A percentile compares a stretch with the other conserved stretches of the same genome.
These are phyloP conservation scores for Sutorius eximius DNA, from an alignment of 1,284 basidiomycete species.

Conservation along the genomic window DNA sequence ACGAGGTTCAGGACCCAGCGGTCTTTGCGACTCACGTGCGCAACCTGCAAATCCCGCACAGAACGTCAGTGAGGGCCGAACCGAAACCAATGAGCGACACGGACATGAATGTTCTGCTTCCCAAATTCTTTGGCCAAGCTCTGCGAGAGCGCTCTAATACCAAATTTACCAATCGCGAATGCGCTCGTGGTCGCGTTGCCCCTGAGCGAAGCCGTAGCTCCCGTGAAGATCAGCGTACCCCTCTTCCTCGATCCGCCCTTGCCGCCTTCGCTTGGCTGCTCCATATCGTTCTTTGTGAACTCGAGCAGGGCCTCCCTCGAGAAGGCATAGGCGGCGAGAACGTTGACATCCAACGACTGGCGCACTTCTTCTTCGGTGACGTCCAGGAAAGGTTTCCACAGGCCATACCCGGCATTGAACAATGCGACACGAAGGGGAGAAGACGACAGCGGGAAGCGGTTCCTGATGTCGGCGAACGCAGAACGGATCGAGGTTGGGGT, in stretches of 20 bases:
- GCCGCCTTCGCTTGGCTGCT: constrained; percentile 36
- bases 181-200: constrained; percentile 66
- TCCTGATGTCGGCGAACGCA: constrained; percentile 56
- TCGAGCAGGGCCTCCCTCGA: constrained; percentile 59
- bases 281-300: constrained; percentile 61
- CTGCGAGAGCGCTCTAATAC: constrained; percentile 65
- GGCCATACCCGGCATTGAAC: constrained; percentile 59
- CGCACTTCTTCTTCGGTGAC: constrained; percentile 60
- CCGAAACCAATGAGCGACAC: constrained; percentile 13
- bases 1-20: no score
- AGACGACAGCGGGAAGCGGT: constrained; percentile 45
- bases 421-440: constrained; percentile 62
- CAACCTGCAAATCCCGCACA: constrained; percentile 41
- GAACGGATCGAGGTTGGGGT: constrained; percentile 49
- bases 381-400: constrained; percentile 70
- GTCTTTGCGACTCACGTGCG: constrained; percentile 51
- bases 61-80: constrained; percentile 3
- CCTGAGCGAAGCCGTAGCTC: constrained; percentile 68
- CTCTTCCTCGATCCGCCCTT: constrained; percentile 44
- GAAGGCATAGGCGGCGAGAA: constrained; percentile 68
- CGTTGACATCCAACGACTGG: constrained; percentile 49
- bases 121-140: constrained; percentile 80
- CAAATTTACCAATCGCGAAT: constrained; percentile 72
- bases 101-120: constrained; percentile 74
- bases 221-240: constrained; percentile 76